Base-by-base conservation (phyloP, 2,329 filamentous ascomycete genomes). In the Cladosporium sp. region DNA sequence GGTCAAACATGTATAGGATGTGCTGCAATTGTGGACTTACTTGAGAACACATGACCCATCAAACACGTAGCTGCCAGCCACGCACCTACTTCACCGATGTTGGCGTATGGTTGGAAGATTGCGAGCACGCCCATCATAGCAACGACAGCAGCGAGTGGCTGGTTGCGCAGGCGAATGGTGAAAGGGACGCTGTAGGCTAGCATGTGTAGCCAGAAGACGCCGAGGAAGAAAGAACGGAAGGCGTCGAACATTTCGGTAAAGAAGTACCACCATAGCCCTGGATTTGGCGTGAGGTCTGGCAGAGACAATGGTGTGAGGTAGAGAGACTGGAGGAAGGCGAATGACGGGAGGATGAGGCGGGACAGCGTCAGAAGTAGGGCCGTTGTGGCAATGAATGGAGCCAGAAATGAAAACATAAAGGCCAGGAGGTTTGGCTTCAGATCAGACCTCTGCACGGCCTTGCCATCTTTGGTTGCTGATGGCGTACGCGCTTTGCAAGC, bases 191-290 rank as follows among this genome's bases (percentile, higher is more conserved):
- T 90, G 74, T 99, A 99, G 37, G 89, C 88, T 0, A 89, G 85
- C 58, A 97, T 84, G 71, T 99, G 94, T 60, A 99, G 82, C 91
- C 95, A 97, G 77, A 99, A 99, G 49, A 99, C 92, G 56, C 90
- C 94, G 3, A 99, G 83, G 80, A 97, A 99, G 80, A 99, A 99
- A 65, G 89, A 87, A 37, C 94, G 84, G 81, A 99, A 99, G 1
- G 92, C 93, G 75, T 99, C 94, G 72, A 99, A 99, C 86, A 99
- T 99, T 71, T 99, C 93, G 65, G 95, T 96, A 71, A 99, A 97
- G 76, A 99, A 99, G 75, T 99, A 99, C 94, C 94, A 99, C 94
- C 94, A 99, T 1, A 99, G 80, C 1, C 94, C 94, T 28, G 95
- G 89, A 64, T 97, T 99, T 12, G 94, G 94, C 0, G 93, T 95